Percentiles rank a stretch among this genome's conserved stretches.
phyloP scores from a whole-genome alignment of 2,329 filamentous ascomycete genomes.

The Bertia moriformis region DNA sequence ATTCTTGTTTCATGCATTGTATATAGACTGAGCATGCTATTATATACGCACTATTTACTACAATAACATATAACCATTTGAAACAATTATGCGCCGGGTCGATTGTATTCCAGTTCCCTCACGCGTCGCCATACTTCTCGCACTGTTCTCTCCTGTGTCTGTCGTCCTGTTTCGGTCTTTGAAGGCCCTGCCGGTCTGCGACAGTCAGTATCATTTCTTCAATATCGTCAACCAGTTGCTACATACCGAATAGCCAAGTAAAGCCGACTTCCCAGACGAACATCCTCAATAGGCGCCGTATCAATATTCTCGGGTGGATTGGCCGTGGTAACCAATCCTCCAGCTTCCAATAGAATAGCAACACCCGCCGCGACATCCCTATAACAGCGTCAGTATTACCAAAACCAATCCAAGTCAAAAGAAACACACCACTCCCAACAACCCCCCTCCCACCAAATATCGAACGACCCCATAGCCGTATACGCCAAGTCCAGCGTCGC shows the following conservation, averaged over 20 bases:
- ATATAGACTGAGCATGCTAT: neutral
- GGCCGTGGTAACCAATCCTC: constrained; percentile 59
- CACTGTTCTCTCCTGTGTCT: constrained; percentile 57
- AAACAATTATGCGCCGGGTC: constrained; percentile 42
- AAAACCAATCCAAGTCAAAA: constrained; percentile 1
- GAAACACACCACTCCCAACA: constrained; percentile 58
- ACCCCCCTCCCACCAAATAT: constrained; percentile 73
- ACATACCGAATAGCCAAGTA: constrained; percentile 55
- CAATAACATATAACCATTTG: neutral
- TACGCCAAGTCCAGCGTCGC: constrained; percentile 65
- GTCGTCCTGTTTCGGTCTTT: constrained; percentile 42
- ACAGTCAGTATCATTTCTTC: constrained; percentile 3
- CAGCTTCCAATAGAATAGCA: constrained; percentile 59
- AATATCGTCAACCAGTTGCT: neutral
- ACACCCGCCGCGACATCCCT: constrained; percentile 66
- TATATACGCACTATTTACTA: neutral
- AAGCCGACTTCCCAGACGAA: constrained; percentile 48
- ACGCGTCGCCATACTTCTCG: constrained; percentile 62
- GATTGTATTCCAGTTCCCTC: constrained; percentile 46
- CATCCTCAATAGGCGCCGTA: constrained; percentile 40
- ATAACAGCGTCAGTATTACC: constrained; percentile 1
- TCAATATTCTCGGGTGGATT: constrained; percentile 49
- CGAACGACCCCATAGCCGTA: constrained; percentile 59
- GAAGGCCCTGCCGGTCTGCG: constrained; percentile 48
- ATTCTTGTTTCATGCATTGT: neutral